Evolutionary conservation across 768 basidiomycete species (phyloP), one percentile per base, ranked within the genome.

Genomic region (Symmetrospora coprosmae): DNA sequence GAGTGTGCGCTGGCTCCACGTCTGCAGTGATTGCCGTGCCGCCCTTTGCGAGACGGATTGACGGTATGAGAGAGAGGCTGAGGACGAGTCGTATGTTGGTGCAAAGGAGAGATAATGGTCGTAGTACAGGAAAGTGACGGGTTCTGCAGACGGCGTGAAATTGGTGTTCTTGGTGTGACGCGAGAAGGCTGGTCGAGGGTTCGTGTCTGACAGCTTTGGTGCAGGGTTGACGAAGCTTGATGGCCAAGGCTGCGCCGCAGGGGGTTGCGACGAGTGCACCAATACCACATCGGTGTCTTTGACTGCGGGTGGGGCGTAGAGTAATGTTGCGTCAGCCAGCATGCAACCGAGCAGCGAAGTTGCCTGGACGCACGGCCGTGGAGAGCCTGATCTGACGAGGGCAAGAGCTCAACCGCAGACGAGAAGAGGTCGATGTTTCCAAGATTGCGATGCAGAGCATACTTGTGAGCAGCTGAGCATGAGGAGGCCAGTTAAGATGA

Each of bases 1-100:
- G 28, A 53, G 31, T 5, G 28, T 83, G 71, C 71, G 94, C 28
- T n/a, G 19, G 2, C 56, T 53, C 41, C 34, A 45, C 17, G 5
- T 37, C 35, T 45, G 9, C 2, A 62, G 21, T 14, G 25, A 7
- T 16, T n/a, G 4, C 4, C 43, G 21, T 2, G 64, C 38, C 14
- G 27, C 31, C 23, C 33, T 52, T 19, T 39, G 34, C 0, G 34
- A 4, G 4, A 52, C 23, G 13, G 64, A 62, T 19, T 59, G 35
- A 9, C 25, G 13, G 49, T 62, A 53, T 1, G 61, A 59, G 1
- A 63, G 51, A 11, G 63, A 55, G 16, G 64, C 47, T 21, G 16
- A 37, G 33, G 47, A 33, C 21, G 64, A 65, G 43, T 65, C 64
- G 55, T 65, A 53, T 5, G 61, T 58, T 23, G 64, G 64, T 11